These are phyloP conservation scores for Hortaea werneckii DNA, from an alignment of 2,329 filamentous ascomycete genomes.

Conservation along the genomic window DNA sequence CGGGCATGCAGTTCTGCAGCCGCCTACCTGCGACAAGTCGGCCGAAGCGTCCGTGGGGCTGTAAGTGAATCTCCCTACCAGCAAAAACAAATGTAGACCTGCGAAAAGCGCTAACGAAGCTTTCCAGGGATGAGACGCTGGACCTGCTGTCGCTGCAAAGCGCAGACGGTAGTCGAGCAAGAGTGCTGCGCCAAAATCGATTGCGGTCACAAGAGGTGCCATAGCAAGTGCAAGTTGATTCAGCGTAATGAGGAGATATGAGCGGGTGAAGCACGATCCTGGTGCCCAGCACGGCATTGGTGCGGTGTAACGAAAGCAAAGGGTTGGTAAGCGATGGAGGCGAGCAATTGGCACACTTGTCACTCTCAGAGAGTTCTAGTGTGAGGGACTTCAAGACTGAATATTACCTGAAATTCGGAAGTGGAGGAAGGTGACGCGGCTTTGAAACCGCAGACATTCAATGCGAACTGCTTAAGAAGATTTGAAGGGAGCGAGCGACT, in stretches of 20 bases:
- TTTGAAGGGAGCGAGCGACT: too few relatives aligned
- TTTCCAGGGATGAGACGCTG: conserved; percentile 14
- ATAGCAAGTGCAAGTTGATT: conserved; percentile 1
- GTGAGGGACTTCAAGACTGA: too few relatives aligned
- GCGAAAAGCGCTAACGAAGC: conserved; percentile 7
- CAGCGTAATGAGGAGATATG: not conserved
- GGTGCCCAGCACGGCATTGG: too few relatives aligned
- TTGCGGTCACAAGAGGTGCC: conserved; percentile 19
- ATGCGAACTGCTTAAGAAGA: too few relatives aligned
- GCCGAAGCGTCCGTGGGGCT: conserved; percentile 12
- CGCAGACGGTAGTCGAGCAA: conserved; percentile 21
- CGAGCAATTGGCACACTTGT: too few relatives aligned
- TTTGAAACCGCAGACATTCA: too few relatives aligned
- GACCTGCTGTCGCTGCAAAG: conserved; percentile 19
- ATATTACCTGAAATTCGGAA: too few relatives aligned
- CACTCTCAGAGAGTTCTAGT: too few relatives aligned
- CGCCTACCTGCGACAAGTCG: conserved; percentile 8
- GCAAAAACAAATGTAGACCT: not conserved
- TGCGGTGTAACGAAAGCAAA: too few relatives aligned
- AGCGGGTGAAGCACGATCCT: too few relatives aligned
- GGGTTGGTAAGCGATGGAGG: too few relatives aligned
- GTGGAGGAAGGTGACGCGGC: too few relatives aligned
- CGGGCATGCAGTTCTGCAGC: conserved; percentile 11
- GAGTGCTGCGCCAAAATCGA: conserved; percentile 15
- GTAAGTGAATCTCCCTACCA: not conserved